Percentiles rank a stretch among this genome's conserved stretches.
Evolutionary conservation across 2,329 filamentous ascomycete species (phyloP).

Genomic region (Sphaceloma murrayae): DNA sequence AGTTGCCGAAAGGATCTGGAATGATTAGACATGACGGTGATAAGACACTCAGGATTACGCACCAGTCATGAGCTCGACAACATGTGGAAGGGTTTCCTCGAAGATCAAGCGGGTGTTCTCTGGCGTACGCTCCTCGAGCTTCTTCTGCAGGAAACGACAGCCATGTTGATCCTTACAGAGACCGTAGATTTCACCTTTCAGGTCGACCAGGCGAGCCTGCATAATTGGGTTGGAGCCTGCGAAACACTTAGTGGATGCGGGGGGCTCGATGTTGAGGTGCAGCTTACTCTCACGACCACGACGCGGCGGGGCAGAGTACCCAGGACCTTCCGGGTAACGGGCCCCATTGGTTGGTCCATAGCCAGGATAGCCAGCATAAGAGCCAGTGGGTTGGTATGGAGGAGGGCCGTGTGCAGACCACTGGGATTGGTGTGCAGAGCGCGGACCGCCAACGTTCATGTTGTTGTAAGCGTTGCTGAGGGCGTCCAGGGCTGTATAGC

Average conservation of each 20-base stretch:
- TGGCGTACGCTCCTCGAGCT: constrained; percentile 79
- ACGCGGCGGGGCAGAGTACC: constrained; percentile 49
- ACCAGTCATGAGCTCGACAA: constrained; percentile 91
- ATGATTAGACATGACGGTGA: constrained; percentile 22
- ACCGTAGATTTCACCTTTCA: constrained; percentile 73
- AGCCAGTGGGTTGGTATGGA: not conserved
- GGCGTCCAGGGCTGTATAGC: constrained; percentile 49
- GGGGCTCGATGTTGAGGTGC: not conserved
- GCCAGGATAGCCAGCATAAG: constrained; percentile 48
- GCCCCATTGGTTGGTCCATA: constrained; percentile 32
- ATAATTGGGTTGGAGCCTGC: constrained; percentile 10
- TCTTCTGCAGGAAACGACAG: constrained; percentile 93
- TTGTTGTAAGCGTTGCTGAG: constrained; percentile 60
- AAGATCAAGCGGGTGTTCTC: constrained; percentile 89
- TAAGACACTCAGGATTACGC: constrained; percentile 19
- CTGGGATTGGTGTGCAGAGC: constrained; percentile 25
- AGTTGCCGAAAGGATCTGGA: constrained; percentile 90
- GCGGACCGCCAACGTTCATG: constrained; percentile 44
- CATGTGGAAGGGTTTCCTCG: constrained; percentile 82
- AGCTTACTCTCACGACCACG: constrained; percentile 7
- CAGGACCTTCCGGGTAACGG: constrained; percentile 53
- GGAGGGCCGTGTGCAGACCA: constrained; percentile 35
- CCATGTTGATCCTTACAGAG: constrained; percentile 98
- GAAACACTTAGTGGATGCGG: not conserved
- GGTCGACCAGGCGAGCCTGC: constrained; percentile 66